Evolutionary conservation across 176 grass and related monocot genomes (phyloP).

Genomic region (Musa beccarii): DNA sequence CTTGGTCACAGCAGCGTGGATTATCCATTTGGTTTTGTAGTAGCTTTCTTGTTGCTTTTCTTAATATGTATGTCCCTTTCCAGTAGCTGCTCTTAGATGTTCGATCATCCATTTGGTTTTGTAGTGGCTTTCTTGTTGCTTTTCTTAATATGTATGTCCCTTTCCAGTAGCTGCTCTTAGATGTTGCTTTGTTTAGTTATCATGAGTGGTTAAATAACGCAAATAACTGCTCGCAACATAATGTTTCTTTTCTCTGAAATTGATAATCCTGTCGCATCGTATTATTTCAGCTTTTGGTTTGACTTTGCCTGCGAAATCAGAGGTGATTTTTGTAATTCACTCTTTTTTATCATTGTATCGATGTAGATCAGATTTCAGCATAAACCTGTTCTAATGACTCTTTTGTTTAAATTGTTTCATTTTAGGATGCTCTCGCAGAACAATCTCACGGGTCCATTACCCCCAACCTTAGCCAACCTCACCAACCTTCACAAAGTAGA

Average conservation of each 20-base stretch:
- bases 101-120: neutral
- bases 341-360: neutral
- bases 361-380: neutral
- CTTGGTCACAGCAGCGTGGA: too few species aligned
- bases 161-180: neutral
- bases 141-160: neutral
- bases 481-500: slow-evolving; percentile 51
- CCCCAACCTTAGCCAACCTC: slow-evolving; percentile 47
- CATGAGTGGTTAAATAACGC: too few species aligned
- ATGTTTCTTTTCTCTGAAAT: too few species aligned
- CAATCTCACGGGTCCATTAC: slow-evolving; percentile 47
- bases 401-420: slow-evolving; percentile 6
- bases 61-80: neutral
- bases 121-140: neutral
- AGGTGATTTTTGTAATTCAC: neutral
- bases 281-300: too few species aligned
- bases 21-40: too few species aligned
- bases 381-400: slow-evolving; percentile 4
- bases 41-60: neutral
- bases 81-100: neutral
- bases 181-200: too few species aligned
- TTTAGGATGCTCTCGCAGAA: slow-evolving; percentile 85
- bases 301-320: too few species aligned
- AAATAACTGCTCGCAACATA: too few species aligned
- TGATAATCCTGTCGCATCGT: too few species aligned